These are phyloP conservation scores for Capillidium rhysosporum DNA, from an alignment of 371 early-diverging fungal genomes.

Conservation along the genomic window DNA sequence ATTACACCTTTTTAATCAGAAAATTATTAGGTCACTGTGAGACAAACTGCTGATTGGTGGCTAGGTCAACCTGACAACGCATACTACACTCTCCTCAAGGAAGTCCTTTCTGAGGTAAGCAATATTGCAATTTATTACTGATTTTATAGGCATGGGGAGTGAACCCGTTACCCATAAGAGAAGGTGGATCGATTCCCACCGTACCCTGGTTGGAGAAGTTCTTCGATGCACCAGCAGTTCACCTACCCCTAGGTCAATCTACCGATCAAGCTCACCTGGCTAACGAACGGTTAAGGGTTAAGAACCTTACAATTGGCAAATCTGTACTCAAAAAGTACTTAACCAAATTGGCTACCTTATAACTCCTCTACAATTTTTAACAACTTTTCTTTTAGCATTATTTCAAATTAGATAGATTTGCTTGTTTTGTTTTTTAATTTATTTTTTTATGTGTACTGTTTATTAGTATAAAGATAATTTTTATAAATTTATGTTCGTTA, in stretches of 20 bases:
- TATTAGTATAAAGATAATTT: too few species aligned
- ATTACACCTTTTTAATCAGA: background rate
- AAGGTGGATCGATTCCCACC: conserved; percentile 69
- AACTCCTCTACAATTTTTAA: too few species aligned
- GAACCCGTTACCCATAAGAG: conserved; percentile 41
- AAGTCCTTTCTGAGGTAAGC: conserved; percentile 27
- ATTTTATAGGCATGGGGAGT: conserved; percentile 29
- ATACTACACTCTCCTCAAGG: conserved; percentile 43
- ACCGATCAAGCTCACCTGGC: conserved; percentile 58
- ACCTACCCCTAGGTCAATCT: conserved; percentile 65
- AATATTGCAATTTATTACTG: background rate
- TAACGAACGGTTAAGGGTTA: conserved; percentile 49
- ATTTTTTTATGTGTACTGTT: too few species aligned
- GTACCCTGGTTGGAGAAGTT: conserved; percentile 60
- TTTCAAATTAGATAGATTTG: too few species aligned
- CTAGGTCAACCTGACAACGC: conserved; percentile 41
- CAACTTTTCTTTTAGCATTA: too few species aligned
- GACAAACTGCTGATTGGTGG: conserved; percentile 59
- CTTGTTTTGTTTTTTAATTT: too few species aligned
- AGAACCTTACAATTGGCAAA: conserved; percentile 17
- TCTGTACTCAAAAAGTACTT: conserved; percentile 4
- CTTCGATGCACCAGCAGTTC: conserved; percentile 44
- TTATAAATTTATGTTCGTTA: too few species aligned
- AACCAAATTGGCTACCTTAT: background rate
- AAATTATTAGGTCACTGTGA: conserved; percentile 25